Conservation (phyloP, 148 eudicot species). For the Euryodendron excelsum region DNA sequence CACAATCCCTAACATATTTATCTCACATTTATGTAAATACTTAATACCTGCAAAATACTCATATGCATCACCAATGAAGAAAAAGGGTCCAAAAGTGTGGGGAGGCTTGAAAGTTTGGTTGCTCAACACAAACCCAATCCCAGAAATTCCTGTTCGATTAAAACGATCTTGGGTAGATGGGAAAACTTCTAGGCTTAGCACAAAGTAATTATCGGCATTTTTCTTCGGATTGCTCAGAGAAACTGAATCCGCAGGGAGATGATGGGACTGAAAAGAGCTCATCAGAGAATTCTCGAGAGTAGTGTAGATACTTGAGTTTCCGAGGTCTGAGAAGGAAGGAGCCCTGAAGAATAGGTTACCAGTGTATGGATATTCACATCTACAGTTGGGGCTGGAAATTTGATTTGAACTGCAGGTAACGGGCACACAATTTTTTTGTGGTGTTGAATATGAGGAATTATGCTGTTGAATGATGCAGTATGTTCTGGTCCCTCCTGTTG, state of each 20-base stretch:
- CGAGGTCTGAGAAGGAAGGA: constrained; percentile 53
- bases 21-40: background rate
- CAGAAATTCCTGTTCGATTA: constrained; percentile 51
- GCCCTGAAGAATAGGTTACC: constrained; percentile 60
- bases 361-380: constrained; percentile 68
- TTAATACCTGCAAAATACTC: constrained; percentile 35
- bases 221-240: constrained; percentile 42
- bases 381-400: constrained; percentile 68
- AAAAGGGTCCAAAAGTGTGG: constrained; percentile 56
- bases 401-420: constrained; percentile 35
- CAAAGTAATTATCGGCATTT: constrained; percentile 36
- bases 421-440: constrained; percentile 38
- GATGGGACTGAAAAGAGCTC: constrained; percentile 4
- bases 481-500: constrained; percentile 1
- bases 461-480: constrained; percentile 39
- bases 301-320: constrained; percentile 27
- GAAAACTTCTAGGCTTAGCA: constrained; percentile 46
- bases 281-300: constrained; percentile 38
- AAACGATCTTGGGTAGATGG: constrained; percentile 53
- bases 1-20: constrained; percentile 8
- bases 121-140: constrained; percentile 50
- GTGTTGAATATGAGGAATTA: constrained; percentile 43
- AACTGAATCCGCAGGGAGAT: constrained; percentile 68
- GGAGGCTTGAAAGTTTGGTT: constrained; percentile 64
- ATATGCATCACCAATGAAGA: constrained; percentile 46